Percentiles rank a stretch among this genome's conserved stretches.
Evolutionary conservation across 73 alveolate species (phyloP).

Genomic region (Paramecium caudatum): DNA sequence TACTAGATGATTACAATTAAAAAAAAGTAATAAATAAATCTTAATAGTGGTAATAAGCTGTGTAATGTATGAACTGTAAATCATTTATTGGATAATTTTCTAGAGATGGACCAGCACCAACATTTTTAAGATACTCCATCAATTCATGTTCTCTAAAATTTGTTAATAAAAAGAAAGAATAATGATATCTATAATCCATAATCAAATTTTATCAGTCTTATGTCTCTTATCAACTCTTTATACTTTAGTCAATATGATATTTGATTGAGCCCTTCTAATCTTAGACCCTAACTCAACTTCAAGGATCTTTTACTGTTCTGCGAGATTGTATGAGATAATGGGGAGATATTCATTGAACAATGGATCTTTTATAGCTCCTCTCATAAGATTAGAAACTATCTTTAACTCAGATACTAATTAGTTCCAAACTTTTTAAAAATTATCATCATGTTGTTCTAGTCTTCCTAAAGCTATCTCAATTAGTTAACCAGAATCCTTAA

Average conservation of each 20-base stretch:
- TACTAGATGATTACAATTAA: background rate
- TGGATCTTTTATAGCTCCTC: background rate
- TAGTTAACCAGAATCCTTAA: background rate
- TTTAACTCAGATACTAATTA: background rate
- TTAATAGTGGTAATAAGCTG: slow-evolving; percentile 36
- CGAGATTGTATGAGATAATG: background rate
- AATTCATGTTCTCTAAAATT: background rate
- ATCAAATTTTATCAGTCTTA: slow-evolving; percentile 24
- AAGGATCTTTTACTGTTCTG: background rate
- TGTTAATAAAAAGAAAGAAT: background rate
- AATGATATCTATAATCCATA: background rate
- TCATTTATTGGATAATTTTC: slow-evolving; percentile 29
- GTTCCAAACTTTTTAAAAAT: background rate
- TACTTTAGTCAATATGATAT: background rate
- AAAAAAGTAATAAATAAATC: background rate
- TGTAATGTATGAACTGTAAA: slow-evolving; percentile 3
- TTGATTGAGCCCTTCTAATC: background rate
- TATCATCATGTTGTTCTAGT: background rate
- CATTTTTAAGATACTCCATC: background rate
- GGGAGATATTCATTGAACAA: background rate
- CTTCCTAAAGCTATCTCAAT: background rate
- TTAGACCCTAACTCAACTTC: background rate
- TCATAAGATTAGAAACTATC: background rate
- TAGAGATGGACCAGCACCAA: slow-evolving; percentile 30
- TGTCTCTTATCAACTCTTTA: slow-evolving; percentile 3